These are phyloP conservation scores for Colletotrichum sp. DNA, from an alignment of 2,329 filamentous ascomycete genomes.

Conservation along the genomic window DNA sequence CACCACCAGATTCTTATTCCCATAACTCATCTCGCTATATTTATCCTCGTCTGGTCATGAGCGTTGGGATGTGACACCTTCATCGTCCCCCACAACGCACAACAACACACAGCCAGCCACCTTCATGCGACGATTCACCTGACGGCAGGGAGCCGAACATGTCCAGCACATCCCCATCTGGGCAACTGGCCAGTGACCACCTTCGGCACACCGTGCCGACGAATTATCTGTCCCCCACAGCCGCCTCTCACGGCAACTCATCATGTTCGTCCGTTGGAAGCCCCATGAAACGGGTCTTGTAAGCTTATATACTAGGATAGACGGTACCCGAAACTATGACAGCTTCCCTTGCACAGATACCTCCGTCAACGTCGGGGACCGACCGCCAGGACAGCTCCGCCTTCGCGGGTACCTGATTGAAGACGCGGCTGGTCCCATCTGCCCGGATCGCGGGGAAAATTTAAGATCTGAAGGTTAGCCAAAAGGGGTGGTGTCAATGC, in stretches of 20 bases:
- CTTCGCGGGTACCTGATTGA: neutral
- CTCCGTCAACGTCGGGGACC: neutral
- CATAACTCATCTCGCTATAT: neutral
- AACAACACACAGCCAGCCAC: neutral
- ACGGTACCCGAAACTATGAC: constrained; percentile 2
- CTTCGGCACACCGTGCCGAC: neutral
- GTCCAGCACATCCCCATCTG: neutral
- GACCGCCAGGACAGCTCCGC: neutral
- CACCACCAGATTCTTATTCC: neutral
- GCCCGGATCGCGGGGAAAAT: neutral
- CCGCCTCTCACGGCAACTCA: neutral
- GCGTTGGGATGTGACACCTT: neutral
- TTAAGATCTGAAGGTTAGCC: neutral
- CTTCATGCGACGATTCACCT: neutral
- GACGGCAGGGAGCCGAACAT: neutral
- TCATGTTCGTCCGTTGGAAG: neutral
- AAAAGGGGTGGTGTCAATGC: neutral
- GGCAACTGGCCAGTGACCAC: neutral
- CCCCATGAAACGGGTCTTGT: neutral
- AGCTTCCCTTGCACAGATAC: neutral
- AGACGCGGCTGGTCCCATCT: neutral
- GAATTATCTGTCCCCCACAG: neutral
- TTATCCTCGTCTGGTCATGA: neutral
- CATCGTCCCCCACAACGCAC: neutral
- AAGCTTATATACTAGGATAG: constrained; percentile 2